Conservation (phyloP, 352 stramenopile species). For the Globisporangium radiosum region DNA sequence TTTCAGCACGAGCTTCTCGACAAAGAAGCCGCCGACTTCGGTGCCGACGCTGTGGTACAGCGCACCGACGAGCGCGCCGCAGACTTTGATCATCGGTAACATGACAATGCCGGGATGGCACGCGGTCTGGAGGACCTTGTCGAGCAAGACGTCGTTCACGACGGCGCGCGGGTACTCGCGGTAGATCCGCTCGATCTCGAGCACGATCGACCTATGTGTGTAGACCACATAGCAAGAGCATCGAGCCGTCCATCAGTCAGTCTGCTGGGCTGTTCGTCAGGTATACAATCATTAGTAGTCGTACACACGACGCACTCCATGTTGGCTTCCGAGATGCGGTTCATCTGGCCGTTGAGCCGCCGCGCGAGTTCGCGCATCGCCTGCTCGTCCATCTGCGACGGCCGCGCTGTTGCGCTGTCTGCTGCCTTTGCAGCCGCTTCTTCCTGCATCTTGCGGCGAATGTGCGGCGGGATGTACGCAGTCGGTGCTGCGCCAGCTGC, state of each 20-base stretch:
- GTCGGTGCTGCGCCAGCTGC: conserved; percentile 32
- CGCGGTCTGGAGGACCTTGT: conserved; percentile 61
- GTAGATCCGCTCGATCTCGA: conserved; percentile 83
- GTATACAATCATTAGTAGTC: neutral
- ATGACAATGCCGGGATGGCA: conserved; percentile 68
- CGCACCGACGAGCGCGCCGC: conserved; percentile 53
- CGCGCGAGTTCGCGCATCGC: conserved; percentile 60
- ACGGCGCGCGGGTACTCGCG: conserved; percentile 58
- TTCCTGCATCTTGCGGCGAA: conserved; percentile 64
- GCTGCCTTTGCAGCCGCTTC: conserved; percentile 24
- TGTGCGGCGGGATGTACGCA: conserved; percentile 82
- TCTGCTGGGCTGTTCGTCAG: too few relatives aligned
- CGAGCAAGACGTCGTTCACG: conserved; percentile 67
- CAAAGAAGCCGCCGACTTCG: conserved; percentile 75
- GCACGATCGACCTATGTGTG: conserved; percentile 36
- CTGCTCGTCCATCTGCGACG: conserved; percentile 70
- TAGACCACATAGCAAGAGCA: neutral
- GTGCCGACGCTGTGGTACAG: conserved; percentile 75
- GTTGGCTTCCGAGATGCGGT: conserved; percentile 89
- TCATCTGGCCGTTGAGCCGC: conserved; percentile 86
- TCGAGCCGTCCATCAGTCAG: neutral
- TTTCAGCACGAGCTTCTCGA: conserved; percentile 67
- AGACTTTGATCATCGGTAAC: conserved; percentile 71
- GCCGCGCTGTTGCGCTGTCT: conserved; percentile 12
- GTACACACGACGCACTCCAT: conserved; percentile 57